Evolutionary conservation across 768 basidiomycete genomes (phyloP).

Genomic region (Basidioascus undulatus): DNA sequence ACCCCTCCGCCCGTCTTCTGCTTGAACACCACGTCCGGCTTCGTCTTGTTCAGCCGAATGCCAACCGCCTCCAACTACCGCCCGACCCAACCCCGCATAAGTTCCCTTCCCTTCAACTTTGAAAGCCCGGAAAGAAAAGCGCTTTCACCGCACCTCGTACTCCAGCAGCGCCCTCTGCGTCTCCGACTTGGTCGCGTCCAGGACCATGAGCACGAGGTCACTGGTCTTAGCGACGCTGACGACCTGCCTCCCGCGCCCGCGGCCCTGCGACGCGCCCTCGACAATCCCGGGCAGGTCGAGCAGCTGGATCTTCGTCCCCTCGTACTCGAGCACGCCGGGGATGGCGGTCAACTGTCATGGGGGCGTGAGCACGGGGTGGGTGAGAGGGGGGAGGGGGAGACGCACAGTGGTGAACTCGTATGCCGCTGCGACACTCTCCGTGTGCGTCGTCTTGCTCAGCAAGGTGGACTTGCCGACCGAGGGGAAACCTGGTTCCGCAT

Average conservation of each 20-base stretch:
- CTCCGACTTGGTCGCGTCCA: conserved; percentile 77
- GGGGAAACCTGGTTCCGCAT: conserved; percentile 41
- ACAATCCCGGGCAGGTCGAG: conserved; percentile 16
- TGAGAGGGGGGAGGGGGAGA: conserved; percentile 23
- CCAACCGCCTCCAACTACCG: conserved; percentile 90
- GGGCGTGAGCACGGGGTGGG: conserved; percentile 16
- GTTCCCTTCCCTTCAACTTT: too few relatives aligned
- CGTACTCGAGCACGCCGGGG: conserved; percentile 87
- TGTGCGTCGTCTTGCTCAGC: conserved; percentile 74
- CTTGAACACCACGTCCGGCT: conserved; percentile 89
- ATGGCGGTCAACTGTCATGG: conserved; percentile 31
- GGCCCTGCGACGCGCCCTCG: conserved; percentile 27
- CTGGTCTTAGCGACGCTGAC: conserved; percentile 56
- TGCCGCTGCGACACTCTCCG: conserved; percentile 63
- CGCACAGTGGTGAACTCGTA: conserved; percentile 79
- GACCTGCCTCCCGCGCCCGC: conserved; percentile 86
- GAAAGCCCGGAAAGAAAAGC: too few relatives aligned
- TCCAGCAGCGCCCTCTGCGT: conserved; percentile 75
- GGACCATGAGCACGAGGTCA: conserved; percentile 78
- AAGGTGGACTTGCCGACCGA: conserved; percentile 91
- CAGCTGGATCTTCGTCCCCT: conserved; percentile 71
- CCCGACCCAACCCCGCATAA: too few relatives aligned
- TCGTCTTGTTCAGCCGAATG: conserved; percentile 69
- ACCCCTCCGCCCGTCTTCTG: conserved; percentile 79
- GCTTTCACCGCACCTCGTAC: too few relatives aligned